Conservation (phyloP, 495 filamentous ascomycete species). For the Neurospora hispaniola region DNA sequence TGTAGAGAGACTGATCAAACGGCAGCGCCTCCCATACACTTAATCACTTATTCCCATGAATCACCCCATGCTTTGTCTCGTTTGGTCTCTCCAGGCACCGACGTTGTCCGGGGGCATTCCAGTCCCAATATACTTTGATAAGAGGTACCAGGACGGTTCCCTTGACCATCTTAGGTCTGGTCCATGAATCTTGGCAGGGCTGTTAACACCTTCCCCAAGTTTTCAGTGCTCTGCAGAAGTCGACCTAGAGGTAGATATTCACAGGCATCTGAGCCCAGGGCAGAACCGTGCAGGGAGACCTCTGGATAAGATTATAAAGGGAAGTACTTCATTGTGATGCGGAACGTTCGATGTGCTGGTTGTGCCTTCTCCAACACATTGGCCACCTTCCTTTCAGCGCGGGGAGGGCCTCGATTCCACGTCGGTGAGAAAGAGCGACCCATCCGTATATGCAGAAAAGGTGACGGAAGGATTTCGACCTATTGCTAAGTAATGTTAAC, state of each 20-base stretch:
- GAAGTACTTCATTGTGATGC: neutral
- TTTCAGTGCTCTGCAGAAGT: neutral
- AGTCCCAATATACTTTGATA: neutral
- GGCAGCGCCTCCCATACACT: neutral
- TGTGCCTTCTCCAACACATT: neutral
- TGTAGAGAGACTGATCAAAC: neutral
- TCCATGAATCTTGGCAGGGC: neutral
- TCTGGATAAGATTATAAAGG: neutral
- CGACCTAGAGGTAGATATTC: neutral
- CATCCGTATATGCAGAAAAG: neutral
- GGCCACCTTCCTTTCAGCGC: neutral
- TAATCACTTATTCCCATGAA: neutral
- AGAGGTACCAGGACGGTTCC: neutral
- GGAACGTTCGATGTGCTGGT: neutral
- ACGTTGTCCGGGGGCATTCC: neutral
- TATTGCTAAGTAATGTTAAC: neutral
- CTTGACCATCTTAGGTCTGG: neutral
- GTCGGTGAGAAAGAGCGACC: neutral
- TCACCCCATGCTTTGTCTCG: neutral
- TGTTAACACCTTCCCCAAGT: neutral
- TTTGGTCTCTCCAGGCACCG: neutral
- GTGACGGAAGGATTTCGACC: neutral
- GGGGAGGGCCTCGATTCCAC: neutral
- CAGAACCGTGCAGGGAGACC: neutral
- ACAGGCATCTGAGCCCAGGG: neutral